Evolutionary conservation across 495 filamentous ascomycete genomes (phyloP).

Genomic region (Chaetomidium leptoderma): DNA sequence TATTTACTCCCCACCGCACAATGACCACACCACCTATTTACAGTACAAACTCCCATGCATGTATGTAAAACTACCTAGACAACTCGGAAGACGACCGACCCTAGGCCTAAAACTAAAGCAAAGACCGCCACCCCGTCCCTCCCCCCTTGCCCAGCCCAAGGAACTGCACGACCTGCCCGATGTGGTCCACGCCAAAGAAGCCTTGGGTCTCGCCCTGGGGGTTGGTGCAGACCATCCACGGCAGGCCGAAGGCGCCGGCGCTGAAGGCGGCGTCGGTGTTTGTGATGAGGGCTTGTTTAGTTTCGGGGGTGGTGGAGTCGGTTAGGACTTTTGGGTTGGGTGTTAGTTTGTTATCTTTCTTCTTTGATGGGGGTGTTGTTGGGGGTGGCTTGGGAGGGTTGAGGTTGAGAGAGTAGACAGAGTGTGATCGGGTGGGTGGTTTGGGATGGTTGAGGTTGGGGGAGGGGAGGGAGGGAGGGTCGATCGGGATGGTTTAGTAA

Average conservation of each 20-base stretch:
- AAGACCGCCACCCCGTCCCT: constrained; percentile 42
- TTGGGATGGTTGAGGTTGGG: too few relatives aligned
- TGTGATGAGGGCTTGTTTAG: constrained; percentile 48
- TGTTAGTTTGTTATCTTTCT: background rate
- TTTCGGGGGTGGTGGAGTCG: constrained; percentile 40
- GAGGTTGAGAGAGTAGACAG: too few relatives aligned
- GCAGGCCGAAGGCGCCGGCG: constrained; percentile 65
- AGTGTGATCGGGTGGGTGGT: too few relatives aligned
- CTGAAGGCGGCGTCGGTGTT: constrained; percentile 58
- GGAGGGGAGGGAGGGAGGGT: too few relatives aligned
- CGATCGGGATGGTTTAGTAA: too few relatives aligned
- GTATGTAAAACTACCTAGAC: too few relatives aligned
- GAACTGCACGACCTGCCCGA: constrained; percentile 60
- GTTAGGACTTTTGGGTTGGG: constrained; percentile 24
- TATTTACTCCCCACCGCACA: too few relatives aligned
- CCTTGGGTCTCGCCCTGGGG: constrained; percentile 54
- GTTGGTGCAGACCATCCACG: constrained; percentile 66
- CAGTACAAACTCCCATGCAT: too few relatives aligned
- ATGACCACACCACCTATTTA: too few relatives aligned
- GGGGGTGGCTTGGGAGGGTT: background rate
- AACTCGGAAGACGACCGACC: too few relatives aligned
- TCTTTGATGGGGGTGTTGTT: background rate
- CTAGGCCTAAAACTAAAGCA: constrained; percentile 45
- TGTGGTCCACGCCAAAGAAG: constrained; percentile 68
- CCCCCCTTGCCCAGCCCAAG: constrained; percentile 44